A percentile compares a stretch with the other conserved stretches of the same genome.
Conservation (phyloP, 805 yeast genomes). For the Priceomyces haplophilus region DNA sequence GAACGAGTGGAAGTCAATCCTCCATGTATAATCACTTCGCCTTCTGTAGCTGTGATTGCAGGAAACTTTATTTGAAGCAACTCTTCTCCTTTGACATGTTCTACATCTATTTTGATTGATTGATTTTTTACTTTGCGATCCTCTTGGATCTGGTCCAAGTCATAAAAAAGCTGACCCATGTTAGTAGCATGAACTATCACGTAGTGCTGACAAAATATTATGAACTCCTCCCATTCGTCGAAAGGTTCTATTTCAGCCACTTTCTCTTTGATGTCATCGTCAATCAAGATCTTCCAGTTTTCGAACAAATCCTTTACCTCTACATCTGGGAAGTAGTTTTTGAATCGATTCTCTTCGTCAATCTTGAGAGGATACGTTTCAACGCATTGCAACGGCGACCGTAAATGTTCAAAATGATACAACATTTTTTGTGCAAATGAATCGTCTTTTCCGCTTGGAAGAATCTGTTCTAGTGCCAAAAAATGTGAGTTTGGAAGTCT, state of each 20-base stretch:
- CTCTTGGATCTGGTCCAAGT: background rate
- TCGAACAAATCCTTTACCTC: constrained; percentile 54
- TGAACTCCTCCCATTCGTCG: constrained; percentile 84
- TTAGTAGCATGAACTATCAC: constrained; percentile 63
- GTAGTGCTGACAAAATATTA: constrained; percentile 73
- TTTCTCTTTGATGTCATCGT: constrained; percentile 31
- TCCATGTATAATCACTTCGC: constrained; percentile 35
- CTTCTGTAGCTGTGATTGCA: constrained; percentile 26
- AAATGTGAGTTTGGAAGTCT: constrained; percentile 54
- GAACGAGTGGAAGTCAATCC: constrained; percentile 35
- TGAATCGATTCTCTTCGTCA: constrained; percentile 52
- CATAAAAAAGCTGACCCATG: constrained; percentile 13
- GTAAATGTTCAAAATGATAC: constrained; percentile 60
- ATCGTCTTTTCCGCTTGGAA: constrained; percentile 60
- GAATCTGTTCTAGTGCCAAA: constrained; percentile 64
- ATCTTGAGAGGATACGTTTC: constrained; percentile 48
- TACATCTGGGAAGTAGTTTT: constrained; percentile 44
- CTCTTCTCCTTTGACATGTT: constrained; percentile 5
- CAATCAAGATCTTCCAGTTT: constrained; percentile 52
- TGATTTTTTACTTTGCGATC: constrained; percentile 1
- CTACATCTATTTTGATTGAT: constrained; percentile 4
- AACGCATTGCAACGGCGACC: constrained; percentile 70
- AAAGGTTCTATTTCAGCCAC: constrained; percentile 60
- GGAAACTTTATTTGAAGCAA: constrained; percentile 41
- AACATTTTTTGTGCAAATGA: constrained; percentile 77